Evolutionary conservation across 768 basidiomycete species (phyloP).

Genomic region (Lentinula raphanica): DNA sequence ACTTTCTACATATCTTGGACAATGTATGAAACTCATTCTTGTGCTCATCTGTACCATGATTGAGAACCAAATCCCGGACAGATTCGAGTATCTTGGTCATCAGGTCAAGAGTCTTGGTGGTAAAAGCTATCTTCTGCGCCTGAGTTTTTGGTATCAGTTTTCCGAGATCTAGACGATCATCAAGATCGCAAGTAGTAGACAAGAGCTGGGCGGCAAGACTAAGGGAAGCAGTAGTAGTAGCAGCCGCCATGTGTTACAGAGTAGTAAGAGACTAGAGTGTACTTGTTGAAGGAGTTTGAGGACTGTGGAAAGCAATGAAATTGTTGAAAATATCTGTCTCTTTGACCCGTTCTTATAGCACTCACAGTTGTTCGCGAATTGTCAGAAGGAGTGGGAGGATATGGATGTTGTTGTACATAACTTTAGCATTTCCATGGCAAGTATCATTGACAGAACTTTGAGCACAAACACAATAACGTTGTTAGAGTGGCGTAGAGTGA

Average conservation of each 20-base stretch:
- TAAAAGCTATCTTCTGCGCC: neutral
- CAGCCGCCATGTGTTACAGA: no score
- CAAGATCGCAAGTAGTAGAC: neutral
- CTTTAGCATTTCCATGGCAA: no score
- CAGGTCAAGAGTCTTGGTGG: neutral
- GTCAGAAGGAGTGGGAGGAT: no score
- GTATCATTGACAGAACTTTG: no score
- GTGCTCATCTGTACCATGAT: neutral
- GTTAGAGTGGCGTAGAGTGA: no score
- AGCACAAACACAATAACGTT: no score
- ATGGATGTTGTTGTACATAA: no score
- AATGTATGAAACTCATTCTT: neutral
- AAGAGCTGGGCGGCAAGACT: neutral
- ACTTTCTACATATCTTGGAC: neutral
- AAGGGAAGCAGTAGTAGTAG: neutral
- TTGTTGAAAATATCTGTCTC: neutral
- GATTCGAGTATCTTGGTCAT: neutral
- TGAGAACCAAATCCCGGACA: neutral
- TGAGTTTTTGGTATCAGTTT: neutral
- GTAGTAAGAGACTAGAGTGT: no score
- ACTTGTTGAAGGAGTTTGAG: no score
- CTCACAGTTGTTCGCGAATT: no score
- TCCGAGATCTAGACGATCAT: neutral
- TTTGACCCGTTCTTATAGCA: neutral
- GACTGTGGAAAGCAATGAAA: no score